These are phyloP conservation scores for Lentinula novae-zelandiae DNA, from an alignment of 1,284 basidiomycete genomes.

Conservation along the genomic window DNA sequence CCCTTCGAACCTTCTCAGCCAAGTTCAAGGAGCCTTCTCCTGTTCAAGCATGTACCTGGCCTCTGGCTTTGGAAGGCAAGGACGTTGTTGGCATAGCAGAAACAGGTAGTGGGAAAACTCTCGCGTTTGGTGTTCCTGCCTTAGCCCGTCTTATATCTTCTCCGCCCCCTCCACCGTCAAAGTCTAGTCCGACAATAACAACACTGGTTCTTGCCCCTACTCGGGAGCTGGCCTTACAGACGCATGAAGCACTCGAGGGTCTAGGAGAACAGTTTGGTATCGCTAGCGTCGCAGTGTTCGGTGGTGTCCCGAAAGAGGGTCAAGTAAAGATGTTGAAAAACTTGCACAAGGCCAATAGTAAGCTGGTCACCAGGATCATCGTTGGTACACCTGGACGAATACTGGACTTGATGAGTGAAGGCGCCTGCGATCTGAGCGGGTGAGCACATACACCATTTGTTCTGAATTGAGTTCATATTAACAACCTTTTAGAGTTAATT, in stretches of 20 bases:
- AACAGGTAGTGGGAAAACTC: constrained; percentile 96
- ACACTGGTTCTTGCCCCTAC: constrained; percentile 90
- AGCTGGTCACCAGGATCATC: constrained; percentile 81
- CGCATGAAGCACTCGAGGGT: constrained; percentile 91
- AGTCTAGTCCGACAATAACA: constrained; percentile 46
- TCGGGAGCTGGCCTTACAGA: constrained; percentile 93
- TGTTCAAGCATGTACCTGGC: constrained; percentile 97
- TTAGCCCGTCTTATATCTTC: constrained; percentile 62
- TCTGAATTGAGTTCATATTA: not conserved
- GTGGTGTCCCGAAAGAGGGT: constrained; percentile 86
- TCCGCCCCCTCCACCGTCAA: constrained; percentile 17
- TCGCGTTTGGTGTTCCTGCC: constrained; percentile 94
- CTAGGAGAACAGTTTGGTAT: constrained; percentile 93
- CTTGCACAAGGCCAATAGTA: constrained; percentile 41
- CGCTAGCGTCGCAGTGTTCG: constrained; percentile 87
- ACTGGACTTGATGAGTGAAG: constrained; percentile 88
- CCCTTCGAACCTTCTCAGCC: constrained; percentile 60
- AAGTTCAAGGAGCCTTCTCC: constrained; percentile 88
- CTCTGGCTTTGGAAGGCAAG: constrained; percentile 74
- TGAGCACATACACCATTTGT: constrained; percentile 71
- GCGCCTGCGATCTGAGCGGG: constrained; percentile 75
- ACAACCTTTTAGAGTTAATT: constrained; percentile 60
- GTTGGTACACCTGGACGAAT: constrained; percentile 91
- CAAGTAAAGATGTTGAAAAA: constrained; percentile 82
- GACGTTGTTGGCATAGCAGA: constrained; percentile 98